These are phyloP conservation scores for Pilatotrama ljubarskyi DNA, from an alignment of 768 basidiomycete species.

Conservation along the genomic window DNA sequence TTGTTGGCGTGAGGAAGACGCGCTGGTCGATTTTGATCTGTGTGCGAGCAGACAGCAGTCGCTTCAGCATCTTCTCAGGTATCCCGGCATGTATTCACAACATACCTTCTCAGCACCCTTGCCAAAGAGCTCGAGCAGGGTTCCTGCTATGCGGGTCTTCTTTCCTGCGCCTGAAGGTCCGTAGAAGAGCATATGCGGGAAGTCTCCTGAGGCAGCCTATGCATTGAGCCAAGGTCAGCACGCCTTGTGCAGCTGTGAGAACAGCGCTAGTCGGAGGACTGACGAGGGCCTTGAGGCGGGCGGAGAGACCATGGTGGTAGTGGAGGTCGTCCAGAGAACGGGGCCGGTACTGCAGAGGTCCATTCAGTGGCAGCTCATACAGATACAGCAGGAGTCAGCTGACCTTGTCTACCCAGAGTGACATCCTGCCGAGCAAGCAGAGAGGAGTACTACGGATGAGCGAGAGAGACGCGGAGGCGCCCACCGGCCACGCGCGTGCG, in stretches of 20 bases:
- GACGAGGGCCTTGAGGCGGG: conserved; percentile 78
- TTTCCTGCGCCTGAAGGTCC: conserved; percentile 97
- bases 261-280: conserved; percentile 17
- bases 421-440: no score
- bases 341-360: conserved; percentile 71
- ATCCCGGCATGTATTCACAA: no score
- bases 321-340: conserved; percentile 81
- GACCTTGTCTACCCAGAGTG: conserved; percentile 57
- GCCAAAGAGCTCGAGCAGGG: conserved; percentile 86
- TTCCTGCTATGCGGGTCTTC: conserved; percentile 94
- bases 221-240: not conserved
- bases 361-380: not conserved
- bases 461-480: conserved; percentile 22
- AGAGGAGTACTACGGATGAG: no score
- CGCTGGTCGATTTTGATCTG: conserved; percentile 98
- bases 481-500: no score
- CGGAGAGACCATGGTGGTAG: conserved; percentile 82
- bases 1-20: conserved; percentile 91
- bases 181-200: conserved; percentile 97
- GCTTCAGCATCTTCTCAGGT: no score
- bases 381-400: not conserved
- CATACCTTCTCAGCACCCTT: conserved; percentile 88
- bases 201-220: conserved; percentile 87
- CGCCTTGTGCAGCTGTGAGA: not conserved
- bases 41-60: no score